Percentiles rank a stretch among this genome's conserved stretches.
Conservation (phyloP, 352 stramenopile genomes). For the Globisporangium barbulae region DNA sequence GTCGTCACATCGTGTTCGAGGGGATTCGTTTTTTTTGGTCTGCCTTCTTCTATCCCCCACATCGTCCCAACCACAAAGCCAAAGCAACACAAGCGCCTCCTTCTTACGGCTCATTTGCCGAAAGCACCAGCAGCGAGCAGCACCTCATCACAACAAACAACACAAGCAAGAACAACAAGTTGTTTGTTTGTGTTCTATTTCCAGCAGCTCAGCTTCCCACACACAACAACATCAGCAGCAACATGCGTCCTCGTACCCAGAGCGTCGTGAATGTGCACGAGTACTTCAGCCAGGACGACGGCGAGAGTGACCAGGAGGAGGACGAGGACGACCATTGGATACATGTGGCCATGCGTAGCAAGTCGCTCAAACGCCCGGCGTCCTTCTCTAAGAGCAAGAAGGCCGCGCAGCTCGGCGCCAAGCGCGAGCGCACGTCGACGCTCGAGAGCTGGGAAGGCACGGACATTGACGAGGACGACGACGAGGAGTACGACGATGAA, state of each 20-base stretch:
- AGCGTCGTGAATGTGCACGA: constrained; percentile 68
- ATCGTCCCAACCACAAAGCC: not conserved
- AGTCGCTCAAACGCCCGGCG: constrained; percentile 5
- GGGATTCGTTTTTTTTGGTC: constrained; percentile 6
- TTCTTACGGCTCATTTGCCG: constrained; percentile 5
- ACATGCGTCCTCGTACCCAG: constrained; percentile 70
- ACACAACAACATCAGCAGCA: not conserved
- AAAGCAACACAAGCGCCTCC: not conserved
- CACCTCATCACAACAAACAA: not conserved
- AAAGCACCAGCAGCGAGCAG: not conserved
- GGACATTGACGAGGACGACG: constrained; percentile 46
- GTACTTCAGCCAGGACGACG: constrained; percentile 66
- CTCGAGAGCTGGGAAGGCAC: constrained; percentile 58
- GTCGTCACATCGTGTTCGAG: constrained; percentile 1
- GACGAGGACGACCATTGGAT: constrained; percentile 53
- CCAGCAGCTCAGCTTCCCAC: not conserved
- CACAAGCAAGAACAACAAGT: not conserved
- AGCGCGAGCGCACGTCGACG: constrained; percentile 50
- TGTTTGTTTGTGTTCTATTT: constrained; percentile 3
- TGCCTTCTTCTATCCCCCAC: not conserved
- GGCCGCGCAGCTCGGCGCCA: constrained; percentile 8
- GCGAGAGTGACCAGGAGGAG: constrained; percentile 37
- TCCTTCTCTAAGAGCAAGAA: constrained; percentile 35
- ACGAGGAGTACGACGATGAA: constrained; percentile 38
- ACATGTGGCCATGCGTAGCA: constrained; percentile 34